Conservation (phyloP, 371 early-diverging fungal species). For the Rhizomucor miehei region DNA sequence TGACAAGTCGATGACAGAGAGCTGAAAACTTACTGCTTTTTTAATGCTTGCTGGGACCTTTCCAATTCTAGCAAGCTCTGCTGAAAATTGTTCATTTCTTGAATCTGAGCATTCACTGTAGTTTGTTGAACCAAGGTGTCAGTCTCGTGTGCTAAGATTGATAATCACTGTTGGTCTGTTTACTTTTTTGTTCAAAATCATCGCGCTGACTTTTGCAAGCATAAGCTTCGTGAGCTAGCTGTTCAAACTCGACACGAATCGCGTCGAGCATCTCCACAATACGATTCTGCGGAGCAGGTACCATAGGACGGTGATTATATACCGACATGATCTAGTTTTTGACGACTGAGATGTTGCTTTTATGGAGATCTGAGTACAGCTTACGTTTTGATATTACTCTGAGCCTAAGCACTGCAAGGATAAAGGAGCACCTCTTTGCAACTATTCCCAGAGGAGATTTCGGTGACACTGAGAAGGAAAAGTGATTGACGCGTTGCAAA, state of each 20-base stretch:
- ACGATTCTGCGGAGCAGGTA: slow-evolving; percentile 56
- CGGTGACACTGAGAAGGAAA: too few relatives aligned
- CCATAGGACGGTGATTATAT: slow-evolving; percentile 75
- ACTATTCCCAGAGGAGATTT: too few relatives aligned
- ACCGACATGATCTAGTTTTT: slow-evolving; percentile 26
- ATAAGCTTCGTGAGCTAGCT: slow-evolving; percentile 64
- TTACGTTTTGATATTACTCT: too few relatives aligned
- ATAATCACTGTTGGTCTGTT: slow-evolving; percentile 6
- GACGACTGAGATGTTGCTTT: too few relatives aligned
- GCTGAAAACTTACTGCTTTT: slow-evolving; percentile 48
- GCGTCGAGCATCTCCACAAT: slow-evolving; percentile 76
- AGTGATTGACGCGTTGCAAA: too few relatives aligned
- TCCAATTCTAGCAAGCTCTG: slow-evolving; percentile 76
- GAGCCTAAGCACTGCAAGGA: too few relatives aligned
- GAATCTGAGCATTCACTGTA: slow-evolving; percentile 62
- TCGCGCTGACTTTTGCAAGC: slow-evolving; percentile 70
- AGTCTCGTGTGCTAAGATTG: too few relatives aligned
- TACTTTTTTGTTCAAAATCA: slow-evolving; percentile 82
- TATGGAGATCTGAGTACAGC: too few relatives aligned
- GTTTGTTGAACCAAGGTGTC: too few relatives aligned
- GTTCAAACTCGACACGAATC: slow-evolving; percentile 72
- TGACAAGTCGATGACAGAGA: too few relatives aligned
- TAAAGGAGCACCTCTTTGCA: too few relatives aligned
- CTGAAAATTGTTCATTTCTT: slow-evolving; percentile 71
- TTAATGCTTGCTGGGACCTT: slow-evolving; percentile 63